These are phyloP conservation scores for Allium cepa DNA, from an alignment of 106 monocot species.

Conservation along the genomic window DNA sequence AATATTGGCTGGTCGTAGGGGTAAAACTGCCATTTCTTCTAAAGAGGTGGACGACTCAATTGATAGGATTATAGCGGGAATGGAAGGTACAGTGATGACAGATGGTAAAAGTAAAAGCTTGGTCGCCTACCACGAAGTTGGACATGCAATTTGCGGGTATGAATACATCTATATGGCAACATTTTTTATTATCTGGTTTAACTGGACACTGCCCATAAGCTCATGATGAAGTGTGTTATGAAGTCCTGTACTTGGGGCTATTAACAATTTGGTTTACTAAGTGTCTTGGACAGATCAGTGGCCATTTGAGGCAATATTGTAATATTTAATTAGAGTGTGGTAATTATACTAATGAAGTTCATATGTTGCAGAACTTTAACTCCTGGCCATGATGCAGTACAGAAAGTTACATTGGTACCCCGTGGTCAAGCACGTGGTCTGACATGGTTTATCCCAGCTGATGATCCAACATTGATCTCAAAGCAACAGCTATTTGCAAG, in stretches of 20 bases:
- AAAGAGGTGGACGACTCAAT: conserved; percentile 99
- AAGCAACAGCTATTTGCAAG: conserved; percentile 94
- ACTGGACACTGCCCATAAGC: neutral
- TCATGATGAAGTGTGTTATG: too few species aligned
- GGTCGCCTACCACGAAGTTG: conserved; percentile 97
- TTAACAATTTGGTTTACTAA: too few species aligned
- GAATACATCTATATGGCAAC: neutral
- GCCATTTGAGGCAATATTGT: too few species aligned
- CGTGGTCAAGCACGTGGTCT: conserved; percentile 90
- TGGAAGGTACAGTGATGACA: conserved; percentile 99
- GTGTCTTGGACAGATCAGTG: too few species aligned
- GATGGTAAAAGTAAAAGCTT: conserved; percentile 97
- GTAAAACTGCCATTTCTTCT: conserved; percentile 74
- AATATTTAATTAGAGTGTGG: too few species aligned
- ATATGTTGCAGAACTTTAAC: conserved; percentile 71
- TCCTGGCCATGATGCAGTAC: conserved; percentile 92
- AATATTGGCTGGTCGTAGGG: conserved; percentile 90
- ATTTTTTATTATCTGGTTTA: too few species aligned
- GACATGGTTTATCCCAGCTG: conserved; percentile 93
- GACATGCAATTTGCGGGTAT: conserved; percentile 98
- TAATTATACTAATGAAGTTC: too few species aligned
- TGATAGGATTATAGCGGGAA: conserved; percentile 95
- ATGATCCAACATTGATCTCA: conserved; percentile 91
- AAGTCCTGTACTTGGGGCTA: too few species aligned
- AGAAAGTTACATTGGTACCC: conserved; percentile 90